These are phyloP conservation scores for Phylloporus scabripes DNA, from an alignment of 768 basidiomycete species.

Conservation along the genomic window DNA sequence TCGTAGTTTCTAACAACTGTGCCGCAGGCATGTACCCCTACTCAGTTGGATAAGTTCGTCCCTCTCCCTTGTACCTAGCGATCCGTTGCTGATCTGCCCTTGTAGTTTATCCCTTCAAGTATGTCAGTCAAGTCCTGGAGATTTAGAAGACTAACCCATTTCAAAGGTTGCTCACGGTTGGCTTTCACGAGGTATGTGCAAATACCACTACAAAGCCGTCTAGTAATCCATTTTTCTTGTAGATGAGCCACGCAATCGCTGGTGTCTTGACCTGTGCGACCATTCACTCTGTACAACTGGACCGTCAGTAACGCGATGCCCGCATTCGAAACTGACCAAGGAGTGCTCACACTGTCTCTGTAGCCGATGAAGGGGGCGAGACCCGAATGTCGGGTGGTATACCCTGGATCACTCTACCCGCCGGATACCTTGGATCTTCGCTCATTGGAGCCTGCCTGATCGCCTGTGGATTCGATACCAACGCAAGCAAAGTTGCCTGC, in stretches of 20 bases:
- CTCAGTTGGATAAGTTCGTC: conserved; percentile 68
- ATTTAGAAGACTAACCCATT: conserved; percentile 14
- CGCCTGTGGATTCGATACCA: conserved; percentile 82
- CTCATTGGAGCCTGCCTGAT: conserved; percentile 86
- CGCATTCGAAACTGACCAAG: neutral
- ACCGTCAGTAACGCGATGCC: conserved; percentile 51
- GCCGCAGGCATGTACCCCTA: conserved; percentile 67
- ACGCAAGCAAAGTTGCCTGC: conserved; percentile 81
- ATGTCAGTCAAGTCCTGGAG: conserved; percentile 26
- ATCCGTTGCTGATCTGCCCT: conserved; percentile 9
- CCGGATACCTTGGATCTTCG: conserved; percentile 82
- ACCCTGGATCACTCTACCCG: conserved; percentile 72
- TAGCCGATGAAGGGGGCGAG: conserved; percentile 84
- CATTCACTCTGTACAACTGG: conserved; percentile 80
- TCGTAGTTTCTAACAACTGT: conserved; percentile 1
- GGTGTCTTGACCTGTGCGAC: conserved; percentile 82
- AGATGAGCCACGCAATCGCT: conserved; percentile 85
- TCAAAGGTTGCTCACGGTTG: conserved; percentile 71
- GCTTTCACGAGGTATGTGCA: conserved; percentile 71
- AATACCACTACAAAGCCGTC: conserved; percentile 4
- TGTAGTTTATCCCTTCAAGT: conserved; percentile 91
- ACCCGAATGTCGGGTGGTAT: conserved; percentile 87
- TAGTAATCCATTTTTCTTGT: neutral
- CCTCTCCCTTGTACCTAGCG: neutral
- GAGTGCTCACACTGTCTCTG: conserved; percentile 6